phyloP scores from a whole-genome alignment of 106 monocot genomes.

The Dendrobium nobile region DNA sequence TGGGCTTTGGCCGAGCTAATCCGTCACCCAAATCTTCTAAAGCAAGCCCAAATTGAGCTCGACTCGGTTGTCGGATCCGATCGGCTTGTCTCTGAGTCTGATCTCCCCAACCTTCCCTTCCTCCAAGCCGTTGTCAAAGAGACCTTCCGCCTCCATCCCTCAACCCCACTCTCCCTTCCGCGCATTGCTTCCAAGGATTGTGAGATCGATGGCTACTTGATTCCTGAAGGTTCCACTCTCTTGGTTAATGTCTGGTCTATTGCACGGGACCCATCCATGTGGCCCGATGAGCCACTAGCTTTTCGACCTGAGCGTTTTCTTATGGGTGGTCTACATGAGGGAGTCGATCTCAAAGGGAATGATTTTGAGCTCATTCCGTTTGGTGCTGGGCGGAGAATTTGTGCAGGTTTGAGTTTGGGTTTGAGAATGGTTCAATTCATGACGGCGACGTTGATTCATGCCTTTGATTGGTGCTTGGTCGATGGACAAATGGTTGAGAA shows the following conservation, averaged over 20 bases:
- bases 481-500: constrained; percentile 1
- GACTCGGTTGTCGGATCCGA: background rate
- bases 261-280: constrained; percentile 14
- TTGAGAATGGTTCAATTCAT: constrained; percentile 28
- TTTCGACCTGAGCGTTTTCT: constrained; percentile 30
- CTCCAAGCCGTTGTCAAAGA: constrained; percentile 27
- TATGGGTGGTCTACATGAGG: constrained; percentile 1
- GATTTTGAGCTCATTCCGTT: constrained; percentile 20
- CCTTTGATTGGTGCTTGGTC: constrained; percentile 20
- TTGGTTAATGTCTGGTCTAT: constrained; percentile 33
- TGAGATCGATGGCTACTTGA: constrained; percentile 8
- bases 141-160: constrained; percentile 32
- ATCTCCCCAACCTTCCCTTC: constrained; percentile 11
- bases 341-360: constrained; percentile 11
- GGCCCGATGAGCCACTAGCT: constrained; percentile 14
- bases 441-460: constrained; percentile 21
- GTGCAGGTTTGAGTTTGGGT: constrained; percentile 6
- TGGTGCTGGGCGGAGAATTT: constrained; percentile 17
- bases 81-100: constrained; percentile 8
- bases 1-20: constrained; percentile 37
- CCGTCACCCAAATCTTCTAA: constrained; percentile 11
- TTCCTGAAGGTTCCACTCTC: constrained; percentile 14
- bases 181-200: constrained; percentile 4
- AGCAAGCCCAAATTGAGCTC: constrained; percentile 14
- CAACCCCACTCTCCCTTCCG: constrained; percentile 21